Evolutionary conservation across 2,329 filamentous ascomycete species (phyloP), one percentile per base, ranked within the genome.

Genomic region (Penicillium vulpinum): DNA sequence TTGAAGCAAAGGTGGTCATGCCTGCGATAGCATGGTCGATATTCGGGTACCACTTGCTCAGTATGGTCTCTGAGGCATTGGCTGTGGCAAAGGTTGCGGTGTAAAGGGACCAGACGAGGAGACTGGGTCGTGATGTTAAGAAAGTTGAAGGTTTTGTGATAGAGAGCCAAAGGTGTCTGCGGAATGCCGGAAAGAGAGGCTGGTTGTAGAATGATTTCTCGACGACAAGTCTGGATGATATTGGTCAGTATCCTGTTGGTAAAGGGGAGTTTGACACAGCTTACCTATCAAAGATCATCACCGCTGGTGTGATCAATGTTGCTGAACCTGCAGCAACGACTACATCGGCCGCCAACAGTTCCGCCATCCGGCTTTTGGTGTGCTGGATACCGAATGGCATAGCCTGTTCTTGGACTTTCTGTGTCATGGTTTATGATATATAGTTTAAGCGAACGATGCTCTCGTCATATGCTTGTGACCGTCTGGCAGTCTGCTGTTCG

Each of bases 61-160:
- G 55, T 84, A 84, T 73, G 0, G 92, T 96, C 77, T 96, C 92
- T 71, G 94, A 83, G 6, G 83, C 77, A 79, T 96, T 96, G 64
- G 91, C 91, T 1, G 89, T 90, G n/a, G 92, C 78, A 77, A 96
- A 96, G 50, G 92, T 96, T 64, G 89, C 88, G 58, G 87, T 89
- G 80, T 96, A 96, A 51, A 93, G 80, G 54, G 74, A 71, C 64
- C 74, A 75, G 57, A 77, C 74, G 4, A 77, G 70, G 38, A 75
- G 69, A 58, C 71, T 74, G 4, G 75, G 75, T 44, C 77, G 77
- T 50, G 73, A 76, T 44, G 68, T 67, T 54, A 77, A 67, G 63
- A 74, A 76, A 5, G 56, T 65, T 39, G 74, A 70, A 29, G 75
- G 75, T 35, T 73, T 71, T 28, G 69, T 70, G 49, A 76, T 54